A percentile compares a stretch with the other conserved stretches of the same genome.
phyloP scores from a whole-genome alignment of 768 basidiomycete species.

The Lactarius sp. region DNA sequence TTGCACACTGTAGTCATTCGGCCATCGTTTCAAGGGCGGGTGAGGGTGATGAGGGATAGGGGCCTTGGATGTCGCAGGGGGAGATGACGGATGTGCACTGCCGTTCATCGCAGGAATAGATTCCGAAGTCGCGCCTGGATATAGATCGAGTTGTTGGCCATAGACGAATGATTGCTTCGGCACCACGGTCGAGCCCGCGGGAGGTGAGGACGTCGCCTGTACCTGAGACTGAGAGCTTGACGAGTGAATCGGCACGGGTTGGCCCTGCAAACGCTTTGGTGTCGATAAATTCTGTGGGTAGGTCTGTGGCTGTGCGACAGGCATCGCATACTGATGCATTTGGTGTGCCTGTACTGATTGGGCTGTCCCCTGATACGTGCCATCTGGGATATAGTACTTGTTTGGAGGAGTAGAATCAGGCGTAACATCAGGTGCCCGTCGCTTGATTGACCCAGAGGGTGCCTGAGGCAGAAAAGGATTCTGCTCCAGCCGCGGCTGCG shows the following conservation, averaged over 20 bases:
- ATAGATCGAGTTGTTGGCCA: constrained; percentile 11
- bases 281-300: constrained; percentile 25
- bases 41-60: constrained; percentile 46
- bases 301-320: constrained; percentile 19
- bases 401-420: constrained; percentile 23
- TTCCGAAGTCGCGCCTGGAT: constrained; percentile 10
- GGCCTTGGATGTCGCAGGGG: constrained; percentile 26
- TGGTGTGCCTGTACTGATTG: constrained; percentile 12
- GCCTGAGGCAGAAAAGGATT: constrained; percentile 21
- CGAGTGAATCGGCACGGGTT: constrained; percentile 15
- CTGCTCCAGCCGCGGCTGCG: constrained; percentile 37
- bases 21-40: constrained; percentile 68
- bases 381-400: constrained; percentile 22
- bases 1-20: constrained; percentile 67
- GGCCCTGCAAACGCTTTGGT: constrained; percentile 21
- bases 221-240: constrained; percentile 10
- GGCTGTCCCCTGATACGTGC: constrained; percentile 16
- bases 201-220: constrained; percentile 13
- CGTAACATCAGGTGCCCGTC: constrained; percentile 21
- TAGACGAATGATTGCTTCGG: constrained; percentile 17
- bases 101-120: constrained; percentile 18
- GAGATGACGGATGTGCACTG: constrained; percentile 27
- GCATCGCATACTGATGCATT: constrained; percentile 17
- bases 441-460: constrained; percentile 16
- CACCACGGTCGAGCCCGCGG: not conserved